Base-by-base conservation (phyloP, 106 monocot genomes). In the Dendrobium nobile region DNA sequence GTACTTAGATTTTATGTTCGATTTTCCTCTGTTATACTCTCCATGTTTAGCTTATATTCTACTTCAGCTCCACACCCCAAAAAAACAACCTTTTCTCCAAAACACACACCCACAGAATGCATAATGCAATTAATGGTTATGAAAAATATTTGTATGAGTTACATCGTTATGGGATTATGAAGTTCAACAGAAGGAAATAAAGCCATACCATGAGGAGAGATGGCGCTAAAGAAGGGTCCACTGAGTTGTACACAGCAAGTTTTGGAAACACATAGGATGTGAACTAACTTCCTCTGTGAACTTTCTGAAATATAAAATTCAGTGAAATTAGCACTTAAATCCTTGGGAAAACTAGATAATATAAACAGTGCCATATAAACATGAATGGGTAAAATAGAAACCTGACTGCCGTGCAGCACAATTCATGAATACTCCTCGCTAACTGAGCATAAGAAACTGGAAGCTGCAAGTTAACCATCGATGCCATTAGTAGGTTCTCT, bases 201-300 rank as follows among this genome's bases (percentile, higher is more conserved):
- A 51, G 43, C 9, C 68, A 77, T 92, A 97, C 97, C 97, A 97
- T 97, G 33, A 97, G 94, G 82, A 97, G 94, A 26, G 97, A 97
- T 76, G 94, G 97, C 47, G 95, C 94, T 20, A 98, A 82, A 79
- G 95, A 95, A 75, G 97, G 94, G 85, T 98, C 97, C 75, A 97
- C 97, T 20, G 97, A 98, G 73, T 98, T 98, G 76, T 98, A 98
- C 74, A 98, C 94, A 13, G 97, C 97, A 78, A 98, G 94, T 83
- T 98, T 98, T 10, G 97, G 97, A 77, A 98, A 98, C 20, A 98
- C 97, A 48, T 95, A n/a, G n/a, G 89, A 79, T n/a, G n/a, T 91
- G 79, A 19, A 98, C 85, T 27, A 98, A 81, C 84, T 95, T 92
- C 86, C 83, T 98, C 72, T 91, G 94, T 10, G 97, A 98, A 79